Conservation (phyloP, 2,329 filamentous ascomycete genomes). For the Alternaria brassicicola region DNA sequence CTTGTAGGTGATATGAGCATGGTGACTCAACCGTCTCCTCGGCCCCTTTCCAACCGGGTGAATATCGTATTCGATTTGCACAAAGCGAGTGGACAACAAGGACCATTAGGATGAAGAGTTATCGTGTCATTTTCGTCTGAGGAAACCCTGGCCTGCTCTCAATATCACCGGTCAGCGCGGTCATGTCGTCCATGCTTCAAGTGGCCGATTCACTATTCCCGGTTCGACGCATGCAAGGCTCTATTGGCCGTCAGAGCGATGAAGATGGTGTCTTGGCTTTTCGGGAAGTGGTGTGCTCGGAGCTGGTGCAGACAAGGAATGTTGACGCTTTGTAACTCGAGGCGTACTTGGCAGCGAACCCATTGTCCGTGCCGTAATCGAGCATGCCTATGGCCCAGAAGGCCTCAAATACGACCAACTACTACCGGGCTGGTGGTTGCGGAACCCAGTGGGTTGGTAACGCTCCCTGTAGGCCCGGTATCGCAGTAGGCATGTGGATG, state of each 20-base stretch:
- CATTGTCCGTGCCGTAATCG: slow-evolving; percentile 12
- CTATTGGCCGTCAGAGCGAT: slow-evolving; percentile 14
- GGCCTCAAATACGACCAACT: slow-evolving; percentile 10
- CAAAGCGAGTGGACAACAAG: background rate
- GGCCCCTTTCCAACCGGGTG: slow-evolving; percentile 4
- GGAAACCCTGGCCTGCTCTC: background rate
- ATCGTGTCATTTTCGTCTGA: background rate
- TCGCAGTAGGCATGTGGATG: background rate
- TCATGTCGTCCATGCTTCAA: background rate
- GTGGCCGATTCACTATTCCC: background rate
- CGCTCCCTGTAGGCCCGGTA: background rate
- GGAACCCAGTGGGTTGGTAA: slow-evolving; percentile 6
- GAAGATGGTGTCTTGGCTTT: slow-evolving; percentile 1
- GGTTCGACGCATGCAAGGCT: background rate
- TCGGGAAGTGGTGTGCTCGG: background rate
- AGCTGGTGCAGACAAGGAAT: background rate
- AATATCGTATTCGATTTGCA: slow-evolving; percentile 10
- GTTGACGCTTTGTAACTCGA: background rate
- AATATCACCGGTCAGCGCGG: background rate
- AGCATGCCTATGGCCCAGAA: slow-evolving; percentile 6
- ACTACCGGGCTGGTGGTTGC: slow-evolving; percentile 14
- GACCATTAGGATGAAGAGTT: background rate
- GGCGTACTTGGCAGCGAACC: slow-evolving; percentile 13
- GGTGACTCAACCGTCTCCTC: background rate
- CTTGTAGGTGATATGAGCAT: background rate